phyloP scores from a whole-genome alignment of 495 filamentous ascomycete species.

The Cercophora sp. region DNA sequence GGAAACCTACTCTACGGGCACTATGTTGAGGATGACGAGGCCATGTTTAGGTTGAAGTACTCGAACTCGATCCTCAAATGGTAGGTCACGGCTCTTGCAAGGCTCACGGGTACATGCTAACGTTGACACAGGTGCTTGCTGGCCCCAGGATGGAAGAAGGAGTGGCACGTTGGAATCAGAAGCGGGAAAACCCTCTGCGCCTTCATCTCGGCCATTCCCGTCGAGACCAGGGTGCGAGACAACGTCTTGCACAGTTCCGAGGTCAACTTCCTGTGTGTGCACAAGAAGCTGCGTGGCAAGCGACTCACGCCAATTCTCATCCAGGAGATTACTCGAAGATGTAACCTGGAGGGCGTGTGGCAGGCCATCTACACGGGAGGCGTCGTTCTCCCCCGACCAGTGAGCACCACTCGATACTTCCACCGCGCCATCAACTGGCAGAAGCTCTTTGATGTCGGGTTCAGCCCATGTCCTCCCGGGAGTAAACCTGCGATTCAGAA shows the following conservation, averaged over 20 bases:
- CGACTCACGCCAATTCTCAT: slow-evolving; percentile 89
- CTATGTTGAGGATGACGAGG: slow-evolving; percentile 94
- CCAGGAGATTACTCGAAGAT: slow-evolving; percentile 91
- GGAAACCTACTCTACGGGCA: slow-evolving; percentile 86
- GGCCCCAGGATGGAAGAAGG: slow-evolving; percentile 88
- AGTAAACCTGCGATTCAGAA: slow-evolving; percentile 81
- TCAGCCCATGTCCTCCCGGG: slow-evolving; percentile 73
- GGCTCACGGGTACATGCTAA: slow-evolving; percentile 16
- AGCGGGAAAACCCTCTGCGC: slow-evolving; percentile 79
- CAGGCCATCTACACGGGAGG: slow-evolving; percentile 96
- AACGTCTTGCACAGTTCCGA: slow-evolving; percentile 75
- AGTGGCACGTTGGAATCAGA: slow-evolving; percentile 94
- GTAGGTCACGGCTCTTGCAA: slow-evolving; percentile 40
- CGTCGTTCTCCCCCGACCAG: slow-evolving; percentile 80
- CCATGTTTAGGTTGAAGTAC: slow-evolving; percentile 97
- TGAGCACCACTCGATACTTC: slow-evolving; percentile 90
- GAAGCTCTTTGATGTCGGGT: slow-evolving; percentile 90
- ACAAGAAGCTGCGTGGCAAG: slow-evolving; percentile 95
- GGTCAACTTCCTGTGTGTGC: slow-evolving; percentile 96
- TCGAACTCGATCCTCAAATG: slow-evolving; percentile 83
- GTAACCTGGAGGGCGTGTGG: slow-evolving; percentile 76
- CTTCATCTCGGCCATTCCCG: slow-evolving; percentile 90
- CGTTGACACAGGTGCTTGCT: slow-evolving; percentile 68
- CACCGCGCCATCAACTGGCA: slow-evolving; percentile 91
- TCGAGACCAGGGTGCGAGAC: slow-evolving; percentile 72